Conservation (phyloP, 164 flowering plant species). For the Stephania japonica region DNA sequence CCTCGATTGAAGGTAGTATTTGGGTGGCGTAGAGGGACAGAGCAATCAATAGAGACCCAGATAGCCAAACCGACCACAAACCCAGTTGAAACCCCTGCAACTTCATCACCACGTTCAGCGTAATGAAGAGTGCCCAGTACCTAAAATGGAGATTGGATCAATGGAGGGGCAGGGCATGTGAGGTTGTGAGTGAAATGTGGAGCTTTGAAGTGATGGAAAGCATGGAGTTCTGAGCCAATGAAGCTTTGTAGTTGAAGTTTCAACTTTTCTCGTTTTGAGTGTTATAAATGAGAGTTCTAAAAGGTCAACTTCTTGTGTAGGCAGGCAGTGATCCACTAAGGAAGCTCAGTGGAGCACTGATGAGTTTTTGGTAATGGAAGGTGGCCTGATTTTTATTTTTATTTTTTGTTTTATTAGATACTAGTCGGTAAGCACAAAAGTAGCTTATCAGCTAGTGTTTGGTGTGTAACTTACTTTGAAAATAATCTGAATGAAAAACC, state of each 20-base stretch:
- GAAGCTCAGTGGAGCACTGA: constrained; percentile 2
- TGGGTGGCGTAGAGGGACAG: constrained; percentile 67
- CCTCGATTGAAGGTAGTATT: constrained; percentile 39
- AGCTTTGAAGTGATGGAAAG: not conserved
- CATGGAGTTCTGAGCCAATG: not conserved
- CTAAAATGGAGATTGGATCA: not conserved
- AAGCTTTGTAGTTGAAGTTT: not conserved
- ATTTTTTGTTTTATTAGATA: too few species aligned
- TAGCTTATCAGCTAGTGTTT: too few species aligned
- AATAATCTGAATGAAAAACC: too few species aligned
- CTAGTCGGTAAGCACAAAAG: too few species aligned
- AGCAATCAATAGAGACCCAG: constrained; percentile 60
- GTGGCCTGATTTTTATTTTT: not conserved
- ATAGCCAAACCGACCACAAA: constrained; percentile 72
- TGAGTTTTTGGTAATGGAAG: not conserved
- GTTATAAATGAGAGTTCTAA: not conserved
- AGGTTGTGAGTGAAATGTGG: not conserved
- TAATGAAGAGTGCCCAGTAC: not conserved
- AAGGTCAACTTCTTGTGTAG: not conserved
- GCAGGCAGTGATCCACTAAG: not conserved
- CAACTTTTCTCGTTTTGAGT: not conserved
- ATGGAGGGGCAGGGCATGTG: not conserved
- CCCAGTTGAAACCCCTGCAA: constrained; percentile 46
- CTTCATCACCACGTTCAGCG: not conserved
- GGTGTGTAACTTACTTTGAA: too few species aligned